These are phyloP conservation scores for Coffea eugenioides DNA, from an alignment of 257 asterid species.

Conservation along the genomic window DNA sequence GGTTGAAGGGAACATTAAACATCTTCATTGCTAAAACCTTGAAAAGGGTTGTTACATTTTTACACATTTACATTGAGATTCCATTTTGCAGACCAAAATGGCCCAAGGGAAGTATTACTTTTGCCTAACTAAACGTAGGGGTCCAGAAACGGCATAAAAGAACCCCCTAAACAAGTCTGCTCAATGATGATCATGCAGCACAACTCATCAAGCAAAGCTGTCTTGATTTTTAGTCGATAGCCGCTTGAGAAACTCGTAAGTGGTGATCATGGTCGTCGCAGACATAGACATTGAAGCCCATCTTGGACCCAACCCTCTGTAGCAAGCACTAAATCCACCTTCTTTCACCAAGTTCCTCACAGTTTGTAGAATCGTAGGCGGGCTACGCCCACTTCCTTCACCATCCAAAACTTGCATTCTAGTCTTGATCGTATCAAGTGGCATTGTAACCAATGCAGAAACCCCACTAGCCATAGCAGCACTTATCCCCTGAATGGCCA, in stretches of 20 bases:
- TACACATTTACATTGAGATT: constrained; percentile 23
- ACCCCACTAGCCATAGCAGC: constrained; percentile 96
- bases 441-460: constrained; percentile 92
- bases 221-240: constrained; percentile 78
- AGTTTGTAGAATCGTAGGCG: constrained; percentile 51
- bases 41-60: constrained; percentile 10
- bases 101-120: constrained; percentile 6
- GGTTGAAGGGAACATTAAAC: not conserved
- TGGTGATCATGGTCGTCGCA: constrained; percentile 93
- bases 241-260: constrained; percentile 91
- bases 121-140: constrained; percentile 6
- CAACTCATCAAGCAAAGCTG: constrained; percentile 35
- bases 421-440: constrained; percentile 87
- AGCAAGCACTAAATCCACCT: constrained; percentile 93
- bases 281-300: constrained; percentile 99
- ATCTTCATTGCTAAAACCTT: not conserved
- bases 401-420: constrained; percentile 91
- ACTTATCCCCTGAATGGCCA: constrained; percentile 87
- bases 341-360: constrained; percentile 76
- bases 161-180: not conserved
- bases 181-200: constrained; percentile 22
- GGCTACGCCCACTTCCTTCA: constrained; percentile 38
- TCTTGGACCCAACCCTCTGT: constrained; percentile 93
- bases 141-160: not conserved
- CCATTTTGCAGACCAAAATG: constrained; percentile 13